A percentile compares a stretch with the other conserved stretches of the same genome.
Evolutionary conservation across 805 yeast species (phyloP).

Genomic region (Saccharomycopsis sp.): DNA sequence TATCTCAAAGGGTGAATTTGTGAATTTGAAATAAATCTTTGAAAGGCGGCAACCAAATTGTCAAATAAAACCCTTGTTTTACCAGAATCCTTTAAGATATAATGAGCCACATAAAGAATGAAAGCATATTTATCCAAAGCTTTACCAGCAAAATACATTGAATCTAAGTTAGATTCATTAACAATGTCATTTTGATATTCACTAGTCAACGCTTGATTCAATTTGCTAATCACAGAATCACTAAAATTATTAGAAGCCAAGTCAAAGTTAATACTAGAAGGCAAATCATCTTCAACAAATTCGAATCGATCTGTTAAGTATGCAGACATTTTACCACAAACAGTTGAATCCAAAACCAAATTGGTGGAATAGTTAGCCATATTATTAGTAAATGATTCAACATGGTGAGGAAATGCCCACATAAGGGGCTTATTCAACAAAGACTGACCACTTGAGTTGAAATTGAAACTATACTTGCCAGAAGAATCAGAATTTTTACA

Average conservation of each 20-base stretch:
- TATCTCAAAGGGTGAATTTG: conserved; percentile 72
- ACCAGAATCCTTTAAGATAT: conserved; percentile 48
- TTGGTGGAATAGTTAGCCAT: conserved; percentile 34
- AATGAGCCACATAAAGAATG: conserved; percentile 66
- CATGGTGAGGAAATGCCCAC: conserved; percentile 51
- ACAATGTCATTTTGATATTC: conserved; percentile 52
- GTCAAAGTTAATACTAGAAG: conserved; percentile 33
- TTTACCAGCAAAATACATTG: conserved; percentile 91
- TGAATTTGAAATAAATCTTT: conserved; percentile 57
- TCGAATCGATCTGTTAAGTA: conserved; percentile 35
- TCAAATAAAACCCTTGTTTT: conserved; percentile 47
- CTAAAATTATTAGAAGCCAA: conserved; percentile 24
- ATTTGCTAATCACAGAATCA: conserved; percentile 33
- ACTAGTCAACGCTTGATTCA: conserved; percentile 41
- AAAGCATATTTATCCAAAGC: conserved; percentile 85
- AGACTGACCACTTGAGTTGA: conserved; percentile 45
- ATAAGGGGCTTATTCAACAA: conserved; percentile 38
- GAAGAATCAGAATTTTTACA: conserved; percentile 41
- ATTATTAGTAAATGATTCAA: conserved; percentile 30
- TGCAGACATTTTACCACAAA: conserved; percentile 46
- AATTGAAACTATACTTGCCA: conserved; percentile 43
- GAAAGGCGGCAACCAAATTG: conserved; percentile 59
- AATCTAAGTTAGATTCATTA: conserved; percentile 58
- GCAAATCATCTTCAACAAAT: conserved; percentile 39
- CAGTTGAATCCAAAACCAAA: conserved; percentile 37